phyloP scores from a whole-genome alignment of 495 filamentous ascomycete species.

The Cenococcum geophilum region DNA sequence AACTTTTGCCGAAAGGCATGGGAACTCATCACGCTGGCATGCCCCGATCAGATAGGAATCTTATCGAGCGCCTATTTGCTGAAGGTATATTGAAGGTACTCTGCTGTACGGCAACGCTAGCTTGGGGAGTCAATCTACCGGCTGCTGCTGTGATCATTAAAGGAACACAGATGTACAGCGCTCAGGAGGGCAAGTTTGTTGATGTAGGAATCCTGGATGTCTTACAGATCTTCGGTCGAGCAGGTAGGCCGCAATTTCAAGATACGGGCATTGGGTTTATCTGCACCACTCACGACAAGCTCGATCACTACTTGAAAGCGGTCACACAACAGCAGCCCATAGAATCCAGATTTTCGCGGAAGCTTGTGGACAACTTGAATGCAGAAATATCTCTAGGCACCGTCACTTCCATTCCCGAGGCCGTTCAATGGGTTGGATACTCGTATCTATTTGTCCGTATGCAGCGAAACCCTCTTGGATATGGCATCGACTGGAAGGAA shows the following conservation, averaged over 20 bases:
- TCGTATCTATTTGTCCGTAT: slow-evolving; percentile 96
- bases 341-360: slow-evolving; percentile 84
- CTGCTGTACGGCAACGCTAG: slow-evolving; percentile 95
- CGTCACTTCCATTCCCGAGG: slow-evolving; percentile 89
- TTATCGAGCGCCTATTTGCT: slow-evolving; percentile 84
- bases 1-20: slow-evolving; percentile 81
- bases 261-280: slow-evolving; percentile 96
- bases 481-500: slow-evolving; percentile 96
- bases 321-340: slow-evolving; percentile 96
- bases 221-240: slow-evolving; percentile 96
- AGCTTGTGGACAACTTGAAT: slow-evolving; percentile 93
- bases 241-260: slow-evolving; percentile 93
- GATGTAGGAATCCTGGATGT: slow-evolving; percentile 97
- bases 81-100: slow-evolving; percentile 89
- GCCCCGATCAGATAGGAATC: slow-evolving; percentile 83
- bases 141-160: slow-evolving; percentile 97
- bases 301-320: slow-evolving; percentile 85
- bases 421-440: slow-evolving; percentile 94
- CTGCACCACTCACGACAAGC: slow-evolving; percentile 85
- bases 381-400: slow-evolving; percentile 92
- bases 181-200: slow-evolving; percentile 91
- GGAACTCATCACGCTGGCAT: slow-evolving; percentile 96
- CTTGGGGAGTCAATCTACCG: slow-evolving; percentile 98
- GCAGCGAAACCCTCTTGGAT: slow-evolving; percentile 81
- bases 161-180: slow-evolving; percentile 93